phyloP scores from a whole-genome alignment of 2,329 filamentous ascomycete species.

The Podosphaera leucotricha region DNA sequence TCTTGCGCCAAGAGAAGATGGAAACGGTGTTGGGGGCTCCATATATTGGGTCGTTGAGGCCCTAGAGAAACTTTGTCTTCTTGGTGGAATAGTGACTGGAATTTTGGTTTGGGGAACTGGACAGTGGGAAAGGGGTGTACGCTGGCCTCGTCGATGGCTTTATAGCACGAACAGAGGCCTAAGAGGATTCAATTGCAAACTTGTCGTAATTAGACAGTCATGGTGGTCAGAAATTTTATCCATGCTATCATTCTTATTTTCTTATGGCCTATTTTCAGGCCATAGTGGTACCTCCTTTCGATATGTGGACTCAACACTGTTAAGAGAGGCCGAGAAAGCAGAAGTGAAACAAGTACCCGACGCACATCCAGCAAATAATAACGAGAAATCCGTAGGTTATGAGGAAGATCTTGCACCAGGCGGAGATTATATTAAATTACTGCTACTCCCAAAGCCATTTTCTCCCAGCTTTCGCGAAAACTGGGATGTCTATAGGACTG shows the following conservation, averaged over 20 bases:
- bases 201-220: slow-evolving; percentile 64
- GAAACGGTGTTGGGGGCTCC: slow-evolving; percentile 68
- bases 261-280: slow-evolving; percentile 48
- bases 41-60: slow-evolving; percentile 94
- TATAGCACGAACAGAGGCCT: slow-evolving; percentile 72
- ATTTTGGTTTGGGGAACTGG: slow-evolving; percentile 83
- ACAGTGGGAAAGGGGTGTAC: slow-evolving; percentile 84
- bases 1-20: slow-evolving; percentile 87
- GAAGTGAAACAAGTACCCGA: slow-evolving; percentile 22
- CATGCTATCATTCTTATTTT: slow-evolving; percentile 53
- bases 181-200: slow-evolving; percentile 83
- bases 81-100: slow-evolving; percentile 70
- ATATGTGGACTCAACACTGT: slow-evolving; percentile 42
- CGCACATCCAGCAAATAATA: slow-evolving; percentile 23
- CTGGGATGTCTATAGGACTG: slow-evolving; percentile 82
- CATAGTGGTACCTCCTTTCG: slow-evolving; percentile 48
- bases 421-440: slow-evolving; percentile 74
- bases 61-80: slow-evolving; percentile 71
- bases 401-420: slow-evolving; percentile 82
- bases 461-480: slow-evolving; percentile 86
- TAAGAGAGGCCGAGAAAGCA: slow-evolving; percentile 36
- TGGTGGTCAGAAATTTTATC: slow-evolving; percentile 61
- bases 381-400: slow-evolving; percentile 41
- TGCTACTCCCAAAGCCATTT: slow-evolving; percentile 84
- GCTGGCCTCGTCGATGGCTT: slow-evolving; percentile 86